phyloP scores from a whole-genome alignment of 306 rosid species.

The Pueraria montana region DNA sequence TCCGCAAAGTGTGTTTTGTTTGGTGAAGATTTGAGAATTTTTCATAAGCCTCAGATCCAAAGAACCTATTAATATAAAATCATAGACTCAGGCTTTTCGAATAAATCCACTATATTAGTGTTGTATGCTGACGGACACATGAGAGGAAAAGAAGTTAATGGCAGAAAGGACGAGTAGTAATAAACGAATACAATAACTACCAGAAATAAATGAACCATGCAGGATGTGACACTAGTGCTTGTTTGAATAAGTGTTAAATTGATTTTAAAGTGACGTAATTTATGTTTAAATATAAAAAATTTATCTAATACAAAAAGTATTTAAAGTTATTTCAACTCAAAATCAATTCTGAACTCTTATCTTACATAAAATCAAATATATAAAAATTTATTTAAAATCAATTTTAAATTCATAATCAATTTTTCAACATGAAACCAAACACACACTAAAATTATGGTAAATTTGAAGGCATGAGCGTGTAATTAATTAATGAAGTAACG shows the following conservation, averaged over 20 bases:
- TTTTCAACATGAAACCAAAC: too few species aligned
- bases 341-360: too few species aligned
- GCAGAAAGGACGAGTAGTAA: background rate
- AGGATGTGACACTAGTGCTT: background rate
- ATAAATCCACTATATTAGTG: background rate
- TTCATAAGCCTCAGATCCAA: constrained; percentile 1
- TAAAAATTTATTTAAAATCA: too few species aligned
- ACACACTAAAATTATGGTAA: background rate
- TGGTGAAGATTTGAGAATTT: background rate
- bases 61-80: background rate
- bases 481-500: background rate
- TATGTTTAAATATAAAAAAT: too few species aligned
- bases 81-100: background rate
- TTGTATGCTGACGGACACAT: background rate
- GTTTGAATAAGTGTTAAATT: too few species aligned
- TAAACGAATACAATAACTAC: too few species aligned
- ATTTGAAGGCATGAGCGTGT: background rate
- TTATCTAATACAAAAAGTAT: too few species aligned
- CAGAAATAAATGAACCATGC: constrained; percentile 22
- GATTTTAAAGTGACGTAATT: too few species aligned
- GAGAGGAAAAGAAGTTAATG: background rate
- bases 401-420: too few species aligned
- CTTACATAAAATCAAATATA: too few species aligned
- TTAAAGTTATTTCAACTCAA: too few species aligned
- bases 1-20: background rate